A percentile compares a stretch with the other conserved stretches of the same genome.
These are phyloP conservation scores for Zalaria obscura DNA, from an alignment of 2,329 filamentous ascomycete genomes.

Conservation along the genomic window DNA sequence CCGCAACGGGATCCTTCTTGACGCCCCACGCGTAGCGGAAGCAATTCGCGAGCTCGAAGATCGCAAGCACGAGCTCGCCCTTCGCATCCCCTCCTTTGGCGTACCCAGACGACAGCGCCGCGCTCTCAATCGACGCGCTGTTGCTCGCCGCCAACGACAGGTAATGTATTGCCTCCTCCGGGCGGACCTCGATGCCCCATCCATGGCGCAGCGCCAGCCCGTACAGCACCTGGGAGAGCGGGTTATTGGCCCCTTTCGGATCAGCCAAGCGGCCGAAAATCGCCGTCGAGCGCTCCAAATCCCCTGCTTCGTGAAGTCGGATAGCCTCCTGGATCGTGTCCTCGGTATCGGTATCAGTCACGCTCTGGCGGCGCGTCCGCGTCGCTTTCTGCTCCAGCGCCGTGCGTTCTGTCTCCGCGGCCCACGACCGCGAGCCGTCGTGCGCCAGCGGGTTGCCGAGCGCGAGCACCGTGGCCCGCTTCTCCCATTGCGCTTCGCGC, in stretches of 20 bases:
- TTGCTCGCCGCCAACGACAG: constrained; percentile 82
- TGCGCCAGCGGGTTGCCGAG: constrained; percentile 22
- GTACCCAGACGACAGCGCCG: constrained; percentile 73
- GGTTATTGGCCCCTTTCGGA: constrained; percentile 74
- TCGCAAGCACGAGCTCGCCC: constrained; percentile 88
- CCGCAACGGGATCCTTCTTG: constrained; percentile 70
- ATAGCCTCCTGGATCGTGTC: constrained; percentile 89
- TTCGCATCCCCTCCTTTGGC: constrained; percentile 91
- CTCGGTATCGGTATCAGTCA: constrained; percentile 24
- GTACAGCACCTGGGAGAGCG: constrained; percentile 88
- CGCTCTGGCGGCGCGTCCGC: constrained; percentile 20
- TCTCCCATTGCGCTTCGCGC: constrained; percentile 74
- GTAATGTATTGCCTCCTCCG: constrained; percentile 62
- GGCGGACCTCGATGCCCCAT: constrained; percentile 72
- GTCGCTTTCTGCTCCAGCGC: constrained; percentile 12
- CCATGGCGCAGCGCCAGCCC: constrained; percentile 87
- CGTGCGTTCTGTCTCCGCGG: neutral
- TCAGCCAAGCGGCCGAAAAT: constrained; percentile 79
- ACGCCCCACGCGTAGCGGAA: constrained; percentile 95
- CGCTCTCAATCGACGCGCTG: constrained; percentile 71
- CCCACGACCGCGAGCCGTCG: neutral
- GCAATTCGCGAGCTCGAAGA: constrained; percentile 85
- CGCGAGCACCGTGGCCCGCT: constrained; percentile 78
- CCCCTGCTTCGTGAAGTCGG: constrained; percentile 71
- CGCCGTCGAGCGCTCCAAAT: constrained; percentile 64